These are phyloP conservation scores for Phytophthora brassicae DNA, from an alignment of 352 stramenopile species.

Conservation along the genomic window DNA sequence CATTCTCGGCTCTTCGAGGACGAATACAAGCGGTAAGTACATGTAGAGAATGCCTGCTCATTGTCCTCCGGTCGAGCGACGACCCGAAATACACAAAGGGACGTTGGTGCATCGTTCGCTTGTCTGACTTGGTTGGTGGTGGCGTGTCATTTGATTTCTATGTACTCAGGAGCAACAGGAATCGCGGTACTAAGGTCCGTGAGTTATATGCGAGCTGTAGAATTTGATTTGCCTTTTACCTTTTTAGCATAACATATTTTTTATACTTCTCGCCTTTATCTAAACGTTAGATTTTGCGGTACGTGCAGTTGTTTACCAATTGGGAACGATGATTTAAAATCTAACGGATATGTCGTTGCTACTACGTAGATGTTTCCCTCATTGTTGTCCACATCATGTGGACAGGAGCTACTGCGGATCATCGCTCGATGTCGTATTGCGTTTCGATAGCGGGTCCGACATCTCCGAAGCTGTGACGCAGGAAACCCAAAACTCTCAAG, in stretches of 20 bases:
- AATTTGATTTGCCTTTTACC: too few species aligned
- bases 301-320: background rate
- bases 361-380: slow-evolving; percentile 39
- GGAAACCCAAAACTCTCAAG: background rate
- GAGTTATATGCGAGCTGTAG: background rate
- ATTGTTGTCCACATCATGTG: slow-evolving; percentile 58
- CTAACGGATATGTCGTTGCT: background rate
- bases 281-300: slow-evolving; percentile 25
- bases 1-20: slow-evolving; percentile 48
- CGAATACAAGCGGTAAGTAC: slow-evolving; percentile 66
- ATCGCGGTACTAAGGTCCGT: slow-evolving; percentile 46
- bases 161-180: slow-evolving; percentile 43
- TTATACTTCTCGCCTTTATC: background rate
- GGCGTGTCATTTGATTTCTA: too few species aligned
- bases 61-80: background rate
- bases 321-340: background rate
- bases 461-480: background rate
- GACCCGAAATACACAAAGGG: slow-evolving; percentile 18
- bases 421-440: slow-evolving; percentile 41
- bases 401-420: slow-evolving; percentile 61
- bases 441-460: slow-evolving; percentile 9
- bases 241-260: too few species aligned
- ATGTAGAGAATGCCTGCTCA: too few species aligned
- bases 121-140: too few species aligned
- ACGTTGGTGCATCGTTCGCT: slow-evolving; percentile 16